Evolutionary conservation across 345 rosid genomes (phyloP).

Genomic region (Erucastrum elatum): DNA sequence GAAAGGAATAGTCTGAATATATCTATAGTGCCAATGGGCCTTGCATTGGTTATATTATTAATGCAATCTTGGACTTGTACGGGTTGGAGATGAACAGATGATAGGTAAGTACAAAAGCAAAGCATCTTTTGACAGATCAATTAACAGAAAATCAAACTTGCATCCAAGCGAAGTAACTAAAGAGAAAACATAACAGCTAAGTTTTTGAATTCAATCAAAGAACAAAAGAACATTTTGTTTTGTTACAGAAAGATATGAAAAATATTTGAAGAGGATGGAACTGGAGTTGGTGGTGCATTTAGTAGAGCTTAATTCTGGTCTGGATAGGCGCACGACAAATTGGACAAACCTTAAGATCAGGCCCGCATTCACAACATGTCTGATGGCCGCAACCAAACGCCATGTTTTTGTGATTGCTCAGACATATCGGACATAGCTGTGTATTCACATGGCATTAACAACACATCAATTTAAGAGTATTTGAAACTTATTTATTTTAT

Average conservation of each 20-base stretch:
- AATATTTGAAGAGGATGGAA: not conserved
- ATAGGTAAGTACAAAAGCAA: not conserved
- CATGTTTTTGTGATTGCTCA: constrained; percentile 70
- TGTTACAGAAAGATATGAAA: constrained; percentile 12
- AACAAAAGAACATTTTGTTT: constrained; percentile 14
- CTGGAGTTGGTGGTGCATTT: not conserved
- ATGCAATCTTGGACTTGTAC: too few species aligned
- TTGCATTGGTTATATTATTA: too few species aligned
- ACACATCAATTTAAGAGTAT: not conserved
- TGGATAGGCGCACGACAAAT: constrained; percentile 71
- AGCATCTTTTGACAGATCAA: not conserved
- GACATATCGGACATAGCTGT: constrained; percentile 89
- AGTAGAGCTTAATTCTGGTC: constrained; percentile 86
- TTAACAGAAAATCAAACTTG: not conserved
- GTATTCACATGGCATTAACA: not conserved
- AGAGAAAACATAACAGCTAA: not conserved
- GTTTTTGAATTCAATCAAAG: constrained; percentile 26
- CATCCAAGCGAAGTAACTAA: not conserved
- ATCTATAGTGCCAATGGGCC: not conserved
- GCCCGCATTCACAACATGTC: constrained; percentile 89
- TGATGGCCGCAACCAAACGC: constrained; percentile 99
- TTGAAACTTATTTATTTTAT: not conserved
- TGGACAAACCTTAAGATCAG: constrained; percentile 74
- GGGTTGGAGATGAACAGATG: not conserved
- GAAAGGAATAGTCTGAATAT: not conserved